phyloP scores from a whole-genome alignment of 2,329 filamentous ascomycete genomes.

The Pleomassaria siparia region DNA sequence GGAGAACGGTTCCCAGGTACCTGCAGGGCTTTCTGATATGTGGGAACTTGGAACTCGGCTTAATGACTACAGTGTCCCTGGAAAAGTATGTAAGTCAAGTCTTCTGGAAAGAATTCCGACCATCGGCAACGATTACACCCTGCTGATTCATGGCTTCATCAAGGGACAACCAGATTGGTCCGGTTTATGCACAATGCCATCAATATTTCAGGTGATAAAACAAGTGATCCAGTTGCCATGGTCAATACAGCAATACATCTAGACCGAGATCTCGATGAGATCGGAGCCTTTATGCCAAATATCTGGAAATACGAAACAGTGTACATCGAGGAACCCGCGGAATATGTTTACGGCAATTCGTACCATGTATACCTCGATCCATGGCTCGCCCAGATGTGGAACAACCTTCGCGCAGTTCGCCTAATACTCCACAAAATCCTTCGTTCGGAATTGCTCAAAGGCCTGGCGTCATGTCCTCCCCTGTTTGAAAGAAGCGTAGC shows the following conservation, averaged over 20 bases:
- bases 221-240: constrained; percentile 16
- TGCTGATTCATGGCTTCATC: not conserved
- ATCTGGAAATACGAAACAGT: constrained; percentile 28
- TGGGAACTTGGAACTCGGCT: constrained; percentile 18
- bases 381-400: constrained; percentile 36
- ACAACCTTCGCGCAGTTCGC: constrained; percentile 27
- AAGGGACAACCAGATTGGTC: constrained; percentile 18
- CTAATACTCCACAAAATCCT: constrained; percentile 26
- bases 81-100: constrained; percentile 13
- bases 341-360: constrained; percentile 19
- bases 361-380: constrained; percentile 35
- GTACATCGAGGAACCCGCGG: constrained; percentile 12
- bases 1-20: constrained; percentile 18
- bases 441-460: constrained; percentile 21
- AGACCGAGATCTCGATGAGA: constrained; percentile 23
- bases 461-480: constrained; percentile 11
- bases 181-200: constrained; percentile 24
- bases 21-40: constrained; percentile 22
- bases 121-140: not conserved
- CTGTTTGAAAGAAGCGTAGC: constrained; percentile 15
- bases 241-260: constrained; percentile 17
- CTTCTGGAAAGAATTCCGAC: not conserved
- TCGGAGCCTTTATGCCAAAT: constrained; percentile 22
- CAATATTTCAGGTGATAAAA: constrained; percentile 20
- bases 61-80: constrained; percentile 23